Base-by-base conservation (phyloP, 805 yeast species). In the Cyberlindnera samutprakarnensis region DNA sequence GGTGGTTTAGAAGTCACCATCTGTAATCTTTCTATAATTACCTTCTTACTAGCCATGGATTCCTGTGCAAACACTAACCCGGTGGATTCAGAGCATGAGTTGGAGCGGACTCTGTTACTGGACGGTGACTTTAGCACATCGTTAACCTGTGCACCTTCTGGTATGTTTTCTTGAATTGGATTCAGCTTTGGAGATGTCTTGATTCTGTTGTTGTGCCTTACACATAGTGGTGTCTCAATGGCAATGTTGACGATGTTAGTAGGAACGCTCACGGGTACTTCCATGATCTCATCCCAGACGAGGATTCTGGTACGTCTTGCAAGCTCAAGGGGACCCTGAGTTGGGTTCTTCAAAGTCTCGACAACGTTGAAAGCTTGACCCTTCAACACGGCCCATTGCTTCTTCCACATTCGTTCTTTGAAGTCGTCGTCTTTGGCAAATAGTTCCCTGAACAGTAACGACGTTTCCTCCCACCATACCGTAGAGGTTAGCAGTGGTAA, bases 331-430 rank as follows among this genome's bases (percentile, higher is more conserved):
- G 87, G 87, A 0, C 86, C 84, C 23, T 75, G 78, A 15, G 68
- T 64, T 1, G 65, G 60, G 20, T 59, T 56, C 45, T 74, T 74
- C 32, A 80, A 52, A 2, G 79, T 66, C 43, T 81, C 85, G 4
- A 78, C 80, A 3, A 80, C 78, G 42, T 78, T 79, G 57, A 77
- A 79, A 0, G 88, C 84, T 48, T 81, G 88, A 0, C 88, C 90
- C 47, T 80, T 80, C 47, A 80, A 46, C 3, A 81, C 79, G 1
- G 82, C 77, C 61, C 79, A 62, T 44, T 81, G 88, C 37, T 70
- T 70, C 19, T 54, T 61, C 75, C 82, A 81, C 75, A 78, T 67
- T 26, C 84, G 56, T 34, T 70, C 72, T 39, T 70, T 75, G 51
- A 77, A 80, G 35, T 78, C 83, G 0, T 64, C 50, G 46, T 80